Evolutionary conservation across 768 basidiomycete genomes (phyloP).

Genomic region (Lactarius deliciosus): DNA sequence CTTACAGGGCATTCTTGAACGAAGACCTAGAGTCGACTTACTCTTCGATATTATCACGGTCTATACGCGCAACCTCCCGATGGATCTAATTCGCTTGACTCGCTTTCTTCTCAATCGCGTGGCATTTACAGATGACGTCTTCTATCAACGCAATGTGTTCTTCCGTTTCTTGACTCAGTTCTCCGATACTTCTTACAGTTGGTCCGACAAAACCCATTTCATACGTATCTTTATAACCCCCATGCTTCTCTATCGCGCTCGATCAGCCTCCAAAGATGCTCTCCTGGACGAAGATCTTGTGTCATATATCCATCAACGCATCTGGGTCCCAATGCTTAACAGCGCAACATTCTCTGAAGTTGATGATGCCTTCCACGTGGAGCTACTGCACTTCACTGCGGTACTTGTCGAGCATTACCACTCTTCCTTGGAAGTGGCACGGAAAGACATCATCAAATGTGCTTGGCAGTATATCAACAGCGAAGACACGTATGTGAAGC

Average conservation of each 20-base stretch:
- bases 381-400: conserved; percentile 86
- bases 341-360: conserved; percentile 50
- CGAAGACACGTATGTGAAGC: conserved; percentile 90
- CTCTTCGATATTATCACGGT: conserved; percentile 84
- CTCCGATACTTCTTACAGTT: conserved; percentile 57
- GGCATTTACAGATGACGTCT: conserved; percentile 63
- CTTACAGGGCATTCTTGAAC: conserved; percentile 69
- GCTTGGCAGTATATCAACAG: conserved; percentile 86
- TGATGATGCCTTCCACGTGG: conserved; percentile 88
- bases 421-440: conserved; percentile 71
- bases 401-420: conserved; percentile 84
- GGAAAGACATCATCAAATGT: conserved; percentile 91
- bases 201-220: conserved; percentile 76
- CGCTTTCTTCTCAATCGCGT: conserved; percentile 88
- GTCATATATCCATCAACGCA: conserved; percentile 60
- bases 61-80: conserved; percentile 74
- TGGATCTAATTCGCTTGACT: conserved; percentile 75
- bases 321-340: conserved; percentile 81
- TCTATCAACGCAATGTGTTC: conserved; percentile 79
- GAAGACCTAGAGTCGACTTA: conserved; percentile 78
- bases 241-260: conserved; percentile 74
- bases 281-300: conserved; percentile 75
- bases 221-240: conserved; percentile 87
- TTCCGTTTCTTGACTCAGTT: conserved; percentile 87
- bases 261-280: conserved; percentile 49